These are phyloP conservation scores for Epithemia pelagica DNA, from an alignment of 108 stramenopile species.

Conservation along the genomic window DNA sequence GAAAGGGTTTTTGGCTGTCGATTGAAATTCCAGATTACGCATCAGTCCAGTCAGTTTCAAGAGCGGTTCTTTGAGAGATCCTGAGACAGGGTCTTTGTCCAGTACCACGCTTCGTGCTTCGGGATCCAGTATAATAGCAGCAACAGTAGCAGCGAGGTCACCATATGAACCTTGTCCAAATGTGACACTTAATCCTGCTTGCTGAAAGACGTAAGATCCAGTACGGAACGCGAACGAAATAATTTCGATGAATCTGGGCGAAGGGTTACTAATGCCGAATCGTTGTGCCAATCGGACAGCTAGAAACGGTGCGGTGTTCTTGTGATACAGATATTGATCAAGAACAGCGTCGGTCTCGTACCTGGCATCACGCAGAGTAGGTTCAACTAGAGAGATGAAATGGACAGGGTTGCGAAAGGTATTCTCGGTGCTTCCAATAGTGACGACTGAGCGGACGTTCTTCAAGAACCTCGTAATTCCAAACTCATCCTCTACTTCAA, in stretches of 20 bases:
- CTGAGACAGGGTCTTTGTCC: constrained; percentile 50
- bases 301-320: constrained; percentile 51
- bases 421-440: constrained; percentile 24
- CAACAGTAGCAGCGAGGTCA: constrained; percentile 41
- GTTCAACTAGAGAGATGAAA: constrained; percentile 41
- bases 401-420: constrained; percentile 58
- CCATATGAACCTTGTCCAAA: constrained; percentile 54
- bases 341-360: constrained; percentile 68
- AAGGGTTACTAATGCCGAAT: constrained; percentile 64
- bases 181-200: constrained; percentile 1
- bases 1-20: constrained; percentile 6
- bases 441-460: constrained; percentile 29
- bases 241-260: constrained; percentile 39
- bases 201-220: constrained; percentile 31
- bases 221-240: constrained; percentile 45
- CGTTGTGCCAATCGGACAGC: constrained; percentile 49
- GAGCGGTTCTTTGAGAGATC: constrained; percentile 55
- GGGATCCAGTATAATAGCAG: constrained; percentile 48
- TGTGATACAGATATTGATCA: constrained; percentile 55
- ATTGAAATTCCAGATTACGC: constrained; percentile 45
- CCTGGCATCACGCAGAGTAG: constrained; percentile 39
- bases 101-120: constrained; percentile 38
- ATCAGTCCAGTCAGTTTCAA: constrained; percentile 43
- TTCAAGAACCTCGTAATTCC: constrained; percentile 7
- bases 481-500: constrained; percentile 35